Evolutionary conservation across 2,329 filamentous ascomycete genomes (phyloP), one percentile per base, ranked within the genome.

Genomic region (Camptophora hylomeconis): DNA sequence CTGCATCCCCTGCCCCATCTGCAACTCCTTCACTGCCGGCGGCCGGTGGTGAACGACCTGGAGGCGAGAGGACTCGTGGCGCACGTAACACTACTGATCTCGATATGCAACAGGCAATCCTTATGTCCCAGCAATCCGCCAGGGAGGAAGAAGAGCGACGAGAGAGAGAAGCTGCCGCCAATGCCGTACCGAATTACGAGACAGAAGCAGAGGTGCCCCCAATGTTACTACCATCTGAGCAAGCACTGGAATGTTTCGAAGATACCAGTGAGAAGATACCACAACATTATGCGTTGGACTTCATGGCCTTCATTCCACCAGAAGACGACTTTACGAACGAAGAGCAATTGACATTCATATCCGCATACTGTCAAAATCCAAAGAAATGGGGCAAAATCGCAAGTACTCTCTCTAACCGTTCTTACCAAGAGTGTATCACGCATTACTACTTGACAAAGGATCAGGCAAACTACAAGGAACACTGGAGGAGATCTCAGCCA

Each of bases 341-440:
- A 25, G 61, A 65, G 41, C 60, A 65, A 31, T 48, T 51, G 17
- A 46, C 48, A 2, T 65, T 65, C 39, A 57, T 55, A 1, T 51
- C 61, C 30, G 57, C 59, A 10, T 65, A 63, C 38, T 58, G 61
- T 50, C 48, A 54, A 4, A 45, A 55, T 30, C 61, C 61, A 3
- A 65, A 65, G 49, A 60, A 58, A 48, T 65, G 61, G 57, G 59
- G 61, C 13, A 61, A 61, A 38, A 65, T 65, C 35, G 61, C 61
- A 3, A 57, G 61, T 28, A 47, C 51, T 14, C 39, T 65, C 15
- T 57, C 59, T 19, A 56, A 54, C 8, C 55, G 61, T 13, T 52
- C 53, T 20, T 65, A 58, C 45, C 53, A 59, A 38, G 53, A 64
- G 31, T 65, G 61, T 36, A 63, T 65, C 27, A 44, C 56, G 29